Conservation (phyloP, 1,139 yeast species). For the Debaryomycetaceae sp. region DNA sequence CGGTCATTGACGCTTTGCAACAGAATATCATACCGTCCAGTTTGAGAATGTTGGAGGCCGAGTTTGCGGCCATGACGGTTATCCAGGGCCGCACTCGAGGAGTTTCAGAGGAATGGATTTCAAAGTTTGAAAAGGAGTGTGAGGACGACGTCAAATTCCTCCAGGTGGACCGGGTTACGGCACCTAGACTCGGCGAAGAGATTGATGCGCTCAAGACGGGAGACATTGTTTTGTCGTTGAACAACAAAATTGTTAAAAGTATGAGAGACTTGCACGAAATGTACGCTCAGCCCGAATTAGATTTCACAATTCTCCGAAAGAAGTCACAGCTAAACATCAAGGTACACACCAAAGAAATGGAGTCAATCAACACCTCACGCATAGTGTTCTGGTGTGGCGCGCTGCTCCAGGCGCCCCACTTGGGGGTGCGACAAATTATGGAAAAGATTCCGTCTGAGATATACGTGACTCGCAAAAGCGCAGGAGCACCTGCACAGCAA, state of each 20-base stretch:
- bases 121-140: constrained; percentile 45
- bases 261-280: constrained; percentile 58
- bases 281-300: constrained; percentile 32
- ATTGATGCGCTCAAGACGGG: constrained; percentile 38
- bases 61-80: constrained; percentile 57
- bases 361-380: constrained; percentile 50
- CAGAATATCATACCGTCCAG: constrained; percentile 42
- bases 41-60: constrained; percentile 65
- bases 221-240: constrained; percentile 64
- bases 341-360: constrained; percentile 54
- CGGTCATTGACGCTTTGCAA: constrained; percentile 46
- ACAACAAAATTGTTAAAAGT: constrained; percentile 52
- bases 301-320: constrained; percentile 55
- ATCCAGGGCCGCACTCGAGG: constrained; percentile 77
- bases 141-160: constrained; percentile 64
- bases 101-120: constrained; percentile 76
- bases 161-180: constrained; percentile 60
- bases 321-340: constrained; percentile 37
- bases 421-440: constrained; percentile 53
- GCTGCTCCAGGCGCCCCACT: constrained; percentile 44
- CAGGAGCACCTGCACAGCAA: constrained; percentile 81
- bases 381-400: constrained; percentile 79
- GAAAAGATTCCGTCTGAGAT: constrained; percentile 72
- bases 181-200: constrained; percentile 21
- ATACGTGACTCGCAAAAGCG: constrained; percentile 59